Base-by-base conservation (phyloP, 73 alveolate species). In the Breviolum minutum region DNA sequence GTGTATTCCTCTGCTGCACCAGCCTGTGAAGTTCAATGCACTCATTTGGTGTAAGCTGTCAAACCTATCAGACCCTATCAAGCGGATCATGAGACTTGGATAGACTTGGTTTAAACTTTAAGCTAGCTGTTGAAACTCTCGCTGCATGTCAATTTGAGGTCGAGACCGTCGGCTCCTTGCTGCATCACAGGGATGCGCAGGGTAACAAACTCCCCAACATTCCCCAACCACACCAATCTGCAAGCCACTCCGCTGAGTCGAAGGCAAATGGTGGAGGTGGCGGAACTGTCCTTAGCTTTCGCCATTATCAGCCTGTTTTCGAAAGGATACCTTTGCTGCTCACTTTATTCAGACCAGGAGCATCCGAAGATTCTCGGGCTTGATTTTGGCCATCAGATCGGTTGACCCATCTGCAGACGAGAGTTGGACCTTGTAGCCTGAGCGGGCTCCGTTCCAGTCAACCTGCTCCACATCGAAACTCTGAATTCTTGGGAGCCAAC, bases 401-500 rank as follows among this genome's bases (percentile, higher is more conserved):
- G 29, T 74, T 9, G 87, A 77, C 74, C 96, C 96, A 70, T 89
- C 96, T 20, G 96, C 40, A 24, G 96, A 89, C 22, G 96, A 61
- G 60, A 89, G 96, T 87, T 89, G 96, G 87, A 89, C 96, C 24
- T 89, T 89, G 74, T 89, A 89, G 74, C 96, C 96, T 89, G 9
- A 29, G 81, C 73, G 32, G 29, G 66, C 32, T 5, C 14, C 14
- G 83, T 40, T 27, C 40, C 24, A 82, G 93, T 81, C 62, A 74
- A 74, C 17, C 84, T 9, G 16, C 40, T 19, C 9, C 29, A 19
- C 86, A 10, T 24, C 63, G 63, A 24, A 76, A 13, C 9, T 32
- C 19, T 6, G 7, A 20, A 8, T 6, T 10, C 85, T 90, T 73
- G 83, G 96, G 9, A 22, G 63, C 96, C 73, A n/a, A 24, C 96